A percentile compares a stretch with the other conserved stretches of the same genome.
Conservation (phyloP, 169 alveolate genomes). For the Plasmodium sp. region DNA sequence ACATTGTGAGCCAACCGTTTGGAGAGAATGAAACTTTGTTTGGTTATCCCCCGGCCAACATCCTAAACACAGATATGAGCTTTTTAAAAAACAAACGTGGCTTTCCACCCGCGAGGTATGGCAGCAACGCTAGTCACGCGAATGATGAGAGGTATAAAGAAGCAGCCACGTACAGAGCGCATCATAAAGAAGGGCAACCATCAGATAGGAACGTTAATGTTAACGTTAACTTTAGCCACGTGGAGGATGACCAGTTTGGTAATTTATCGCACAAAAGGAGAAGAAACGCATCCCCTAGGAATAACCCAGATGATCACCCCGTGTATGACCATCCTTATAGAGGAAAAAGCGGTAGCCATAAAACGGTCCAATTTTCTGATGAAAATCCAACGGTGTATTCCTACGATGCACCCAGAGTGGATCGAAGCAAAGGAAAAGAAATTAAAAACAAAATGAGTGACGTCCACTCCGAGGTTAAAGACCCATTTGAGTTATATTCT, state of each 20-base stretch:
- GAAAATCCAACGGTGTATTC: constrained; percentile 8
- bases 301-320: neutral
- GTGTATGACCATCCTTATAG: neutral
- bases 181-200: neutral
- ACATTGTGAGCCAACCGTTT: neutral
- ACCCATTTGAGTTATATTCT: constrained; percentile 40
- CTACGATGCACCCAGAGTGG: neutral
- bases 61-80: neutral
- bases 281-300: constrained; percentile 4
- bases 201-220: neutral
- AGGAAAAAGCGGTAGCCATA: neutral
- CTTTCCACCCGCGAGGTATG: neutral
- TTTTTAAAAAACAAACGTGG: constrained; percentile 11
- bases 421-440: neutral
- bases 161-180: neutral
- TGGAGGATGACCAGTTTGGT: neutral
- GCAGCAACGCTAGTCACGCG: neutral
- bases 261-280: constrained; percentile 2
- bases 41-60: neutral
- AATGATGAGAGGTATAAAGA: neutral
- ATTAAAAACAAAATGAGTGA: neutral
- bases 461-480: neutral
- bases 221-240: neutral
- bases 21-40: neutral
- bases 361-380: constrained; percentile 10